These are phyloP conservation scores for Moesziomyces parantarcticus DNA, from an alignment of 1,284 basidiomycete genomes.

Conservation along the genomic window DNA sequence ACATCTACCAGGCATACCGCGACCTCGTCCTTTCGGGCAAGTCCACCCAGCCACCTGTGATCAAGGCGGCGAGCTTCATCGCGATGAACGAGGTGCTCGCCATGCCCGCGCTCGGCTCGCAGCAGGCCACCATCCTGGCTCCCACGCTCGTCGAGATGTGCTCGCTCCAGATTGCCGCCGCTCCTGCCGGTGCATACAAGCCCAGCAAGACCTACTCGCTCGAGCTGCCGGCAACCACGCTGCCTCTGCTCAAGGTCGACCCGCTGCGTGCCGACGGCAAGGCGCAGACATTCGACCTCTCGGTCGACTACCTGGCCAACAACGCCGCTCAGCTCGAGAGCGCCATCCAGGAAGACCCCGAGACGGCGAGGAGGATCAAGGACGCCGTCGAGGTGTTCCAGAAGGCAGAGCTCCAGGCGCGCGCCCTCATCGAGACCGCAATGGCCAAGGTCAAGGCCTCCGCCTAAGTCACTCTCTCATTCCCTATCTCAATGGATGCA, in stretches of 20 bases:
- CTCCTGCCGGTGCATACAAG: constrained; percentile 16
- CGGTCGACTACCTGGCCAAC: constrained; percentile 25
- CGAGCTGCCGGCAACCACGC: constrained; percentile 19
- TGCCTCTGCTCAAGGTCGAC: constrained; percentile 24
- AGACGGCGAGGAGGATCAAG: constrained; percentile 32
- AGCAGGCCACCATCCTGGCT: constrained; percentile 35
- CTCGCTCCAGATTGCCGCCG: neutral
- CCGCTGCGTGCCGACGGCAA: constrained; percentile 26
- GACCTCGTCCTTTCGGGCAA: constrained; percentile 1
- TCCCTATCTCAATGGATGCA: no score
- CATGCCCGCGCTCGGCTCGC: constrained; percentile 31
- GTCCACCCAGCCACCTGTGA: constrained; percentile 10
- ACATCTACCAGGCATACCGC: constrained; percentile 43
- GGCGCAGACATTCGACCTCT: constrained; percentile 15
- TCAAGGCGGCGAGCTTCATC: constrained; percentile 34
- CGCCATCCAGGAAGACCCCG: constrained; percentile 19
- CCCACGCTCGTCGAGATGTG: constrained; percentile 33
- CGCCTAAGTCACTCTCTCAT: no score
- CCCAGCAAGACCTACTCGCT: constrained; percentile 26
- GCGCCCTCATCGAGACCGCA: constrained; percentile 26
- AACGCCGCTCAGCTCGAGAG: constrained; percentile 9
- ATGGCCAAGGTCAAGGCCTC: constrained; percentile 20
- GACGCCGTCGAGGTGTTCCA: constrained; percentile 34
- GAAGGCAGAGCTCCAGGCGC: constrained; percentile 29
- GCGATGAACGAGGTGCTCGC: constrained; percentile 38